Evolutionary conservation across 768 basidiomycete species (phyloP).

Genomic region (Lentinula sp.): DNA sequence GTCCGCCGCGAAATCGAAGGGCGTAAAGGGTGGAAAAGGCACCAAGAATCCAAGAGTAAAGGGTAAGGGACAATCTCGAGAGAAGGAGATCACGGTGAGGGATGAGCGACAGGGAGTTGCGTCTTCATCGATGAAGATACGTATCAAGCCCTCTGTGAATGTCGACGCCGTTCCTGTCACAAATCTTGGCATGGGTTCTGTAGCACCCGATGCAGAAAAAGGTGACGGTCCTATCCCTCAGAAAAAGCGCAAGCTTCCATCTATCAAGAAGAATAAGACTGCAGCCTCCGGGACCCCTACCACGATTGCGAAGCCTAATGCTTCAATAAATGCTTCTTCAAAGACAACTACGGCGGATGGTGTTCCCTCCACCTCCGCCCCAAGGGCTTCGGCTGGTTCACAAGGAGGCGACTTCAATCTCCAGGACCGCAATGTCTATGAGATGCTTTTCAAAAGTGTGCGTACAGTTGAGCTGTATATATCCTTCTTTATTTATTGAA

Average conservation of each 20-base stretch:
- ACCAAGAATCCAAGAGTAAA: constrained; percentile 16
- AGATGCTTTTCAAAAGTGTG: constrained; percentile 55
- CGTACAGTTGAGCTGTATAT: constrained; percentile 11
- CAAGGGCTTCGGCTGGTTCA: constrained; percentile 34
- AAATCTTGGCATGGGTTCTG: not conserved
- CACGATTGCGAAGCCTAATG: constrained; percentile 21
- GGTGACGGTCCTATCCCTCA: constrained; percentile 19
- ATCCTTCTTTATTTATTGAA: not conserved
- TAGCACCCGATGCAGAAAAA: constrained; percentile 4
- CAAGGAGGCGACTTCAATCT: constrained; percentile 56
- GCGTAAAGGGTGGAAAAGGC: constrained; percentile 18
- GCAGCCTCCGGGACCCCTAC: constrained; percentile 16
- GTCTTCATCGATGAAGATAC: not conserved
- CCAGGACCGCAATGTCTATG: constrained; percentile 57
- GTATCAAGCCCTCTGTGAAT: not conserved
- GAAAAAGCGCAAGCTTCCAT: constrained; percentile 54
- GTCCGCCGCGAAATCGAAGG: constrained; percentile 18
- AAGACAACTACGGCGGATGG: constrained; percentile 9
- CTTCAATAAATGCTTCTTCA: constrained; percentile 14
- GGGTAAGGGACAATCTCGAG: constrained; percentile 22
- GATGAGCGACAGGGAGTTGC: constrained; percentile 31
- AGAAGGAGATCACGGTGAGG: constrained; percentile 30
- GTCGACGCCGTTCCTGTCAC: not conserved
- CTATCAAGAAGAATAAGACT: constrained; percentile 65
- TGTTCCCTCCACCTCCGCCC: constrained; percentile 8